phyloP scores from a whole-genome alignment of 306 rosid species.

The Mimosa bimucronata region DNA sequence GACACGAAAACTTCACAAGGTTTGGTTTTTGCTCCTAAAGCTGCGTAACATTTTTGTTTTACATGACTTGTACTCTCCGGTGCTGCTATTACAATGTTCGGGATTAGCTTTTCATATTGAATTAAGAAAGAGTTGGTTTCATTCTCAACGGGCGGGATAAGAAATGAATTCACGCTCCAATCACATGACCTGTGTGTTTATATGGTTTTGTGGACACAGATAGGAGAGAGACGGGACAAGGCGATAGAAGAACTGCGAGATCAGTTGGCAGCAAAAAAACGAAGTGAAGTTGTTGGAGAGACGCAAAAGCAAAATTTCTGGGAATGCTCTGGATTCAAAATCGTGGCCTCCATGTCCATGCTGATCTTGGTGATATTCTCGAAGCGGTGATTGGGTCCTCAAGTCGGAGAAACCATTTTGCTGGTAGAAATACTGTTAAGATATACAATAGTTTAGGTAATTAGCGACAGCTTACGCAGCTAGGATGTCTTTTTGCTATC shows the following conservation, averaged over 20 bases:
- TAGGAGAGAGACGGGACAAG: conserved; percentile 68
- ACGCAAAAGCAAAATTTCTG: conserved; percentile 60
- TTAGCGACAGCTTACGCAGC: background rate
- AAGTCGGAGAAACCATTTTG: conserved; percentile 42
- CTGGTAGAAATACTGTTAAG: conserved; percentile 37
- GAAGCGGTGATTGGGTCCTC: conserved; percentile 45
- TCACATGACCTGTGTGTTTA: background rate
- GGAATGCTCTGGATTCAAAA: conserved; percentile 72
- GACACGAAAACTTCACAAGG: conserved; percentile 93
- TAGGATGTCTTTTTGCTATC: conserved; percentile 16
- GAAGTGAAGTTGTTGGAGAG: conserved; percentile 39
- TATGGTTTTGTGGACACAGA: conserved; percentile 49
- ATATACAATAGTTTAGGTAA: conserved; percentile 9
- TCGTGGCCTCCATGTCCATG: conserved; percentile 73
- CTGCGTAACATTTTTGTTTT: background rate
- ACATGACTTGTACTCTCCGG: too few relatives aligned
- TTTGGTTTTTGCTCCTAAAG: conserved; percentile 34
- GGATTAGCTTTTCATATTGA: conserved; percentile 10
- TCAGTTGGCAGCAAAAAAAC: conserved; percentile 57
- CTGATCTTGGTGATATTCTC: conserved; percentile 62
- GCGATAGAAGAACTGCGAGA: conserved; percentile 66
- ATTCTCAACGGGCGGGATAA: background rate
- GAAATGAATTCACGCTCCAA: background rate
- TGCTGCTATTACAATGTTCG: background rate
- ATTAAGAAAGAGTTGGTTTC: conserved; percentile 10